Base-by-base conservation (phyloP, 2,329 filamentous ascomycete species). In the Alternaria arbusti region DNA sequence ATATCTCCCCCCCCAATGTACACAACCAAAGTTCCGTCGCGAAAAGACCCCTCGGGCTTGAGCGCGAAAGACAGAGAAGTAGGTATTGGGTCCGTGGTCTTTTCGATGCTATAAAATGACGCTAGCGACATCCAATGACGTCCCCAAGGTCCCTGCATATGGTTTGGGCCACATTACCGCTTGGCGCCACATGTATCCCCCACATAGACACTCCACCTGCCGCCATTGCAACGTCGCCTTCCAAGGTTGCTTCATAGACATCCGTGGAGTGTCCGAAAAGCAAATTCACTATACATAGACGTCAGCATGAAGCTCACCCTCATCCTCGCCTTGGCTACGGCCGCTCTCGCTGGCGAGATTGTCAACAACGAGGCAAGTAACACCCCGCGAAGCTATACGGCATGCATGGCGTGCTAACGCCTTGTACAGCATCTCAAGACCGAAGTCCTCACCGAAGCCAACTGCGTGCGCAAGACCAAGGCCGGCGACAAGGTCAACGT, bases 401-500 rank as follows among this genome's bases (percentile, higher is more conserved):
- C 22, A 51, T 23, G 20, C 4, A 55, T 44, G 50, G 47, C 46
- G 4, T 25, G 49, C 69, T 74, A 65, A 74, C 63, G 57, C 11
- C 5, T n/a, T 28, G 13, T 80, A 85, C 63, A 90, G 71, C 80
- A 82, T 61, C 88, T 97, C 71, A 87, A 91, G 81, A 92, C 97
- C 78, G 89, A 97, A 70, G 89, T 92, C 70, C 91, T 89, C 55
- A 85, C 89, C 63, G 84, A 87, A 25, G 91, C 92, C 68, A 88
- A 93, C 71, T 97, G 94, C 85, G 88, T 89, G 54, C 90, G 93
- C 81, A 94, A 92, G 84, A 91, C 82, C 20, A 71, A 78, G 61
- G 70, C 74, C 45, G 93, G 93, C 70, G 94, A 97, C 83, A 89
- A 85, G 68, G 89, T 97, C 77, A 85, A 89, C 59, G 93, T 97